Base-by-base conservation (phyloP, 2,329 filamentous ascomycete genomes). In the Fusarium nygamai region DNA sequence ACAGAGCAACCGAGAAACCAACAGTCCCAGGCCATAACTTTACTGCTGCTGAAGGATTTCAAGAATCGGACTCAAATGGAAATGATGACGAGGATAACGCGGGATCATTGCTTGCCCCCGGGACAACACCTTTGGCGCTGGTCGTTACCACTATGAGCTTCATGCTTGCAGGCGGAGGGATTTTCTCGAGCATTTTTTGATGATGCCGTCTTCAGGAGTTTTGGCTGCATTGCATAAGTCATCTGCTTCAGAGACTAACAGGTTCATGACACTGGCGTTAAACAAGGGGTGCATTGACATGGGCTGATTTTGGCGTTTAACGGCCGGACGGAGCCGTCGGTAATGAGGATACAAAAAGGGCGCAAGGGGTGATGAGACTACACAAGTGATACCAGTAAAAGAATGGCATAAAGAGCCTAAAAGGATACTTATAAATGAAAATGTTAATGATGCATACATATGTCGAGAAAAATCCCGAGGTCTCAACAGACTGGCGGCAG, bases 11-110 rank as follows among this genome's bases (percentile, higher is more conserved):
- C 17, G 66, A 66, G 46, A 65, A 62, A 17, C 69, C 77, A 4
- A 64, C 75, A 36, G 63, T 74, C 27, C 64, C 71, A 11, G 64
- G 74, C 17, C 71, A 75, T 41, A 73, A 65, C 27, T 63, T 80
- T n/a, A 76, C 69, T 46, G 80, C 81, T 33, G 75, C 80, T n/a
- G 75, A 78, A 24, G 82, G 82, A 13, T 81, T 83, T 59, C 81
- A 82, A 50, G 54, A 71, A 11, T 61, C 51, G 20, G 53, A 68
- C 38, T 41, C 34, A 29, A 59, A 73, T 33, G 22, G 54, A 17
- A 50, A 70, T 20, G 48, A 67, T 33, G 57, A 60, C 12, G 64
- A 36, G 50, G 50, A 69, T 29, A 76, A 63, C 57, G 76, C 64
- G 27, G 79, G 75, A 34, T 67, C 70, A 22, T 47, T 62, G 14